Percentiles rank a stretch among this genome's conserved stretches.
Evolutionary conservation across 2,329 filamentous ascomycete genomes (phyloP).

Genomic region (Hortaea werneckii): DNA sequence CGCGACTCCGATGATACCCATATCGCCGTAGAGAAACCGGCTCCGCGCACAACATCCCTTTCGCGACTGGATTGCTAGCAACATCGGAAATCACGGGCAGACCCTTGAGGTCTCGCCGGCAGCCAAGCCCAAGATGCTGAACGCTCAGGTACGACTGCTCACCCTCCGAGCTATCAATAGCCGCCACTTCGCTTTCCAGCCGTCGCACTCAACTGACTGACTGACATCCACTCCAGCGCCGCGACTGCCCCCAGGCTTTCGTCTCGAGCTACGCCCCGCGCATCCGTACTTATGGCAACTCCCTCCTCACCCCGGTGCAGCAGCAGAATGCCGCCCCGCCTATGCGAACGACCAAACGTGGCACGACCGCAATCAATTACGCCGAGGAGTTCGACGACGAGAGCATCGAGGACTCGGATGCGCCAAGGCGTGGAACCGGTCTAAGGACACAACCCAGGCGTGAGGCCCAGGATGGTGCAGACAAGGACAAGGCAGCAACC

Average conservation of each 20-base stretch:
- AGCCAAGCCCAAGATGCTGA: slow-evolving; percentile 10
- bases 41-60: slow-evolving; percentile 2
- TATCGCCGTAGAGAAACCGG: slow-evolving; percentile 6
- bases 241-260: slow-evolving; percentile 58
- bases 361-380: slow-evolving; percentile 94
- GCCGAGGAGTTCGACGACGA: slow-evolving; percentile 91
- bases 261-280: slow-evolving; percentile 86
- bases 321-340: slow-evolving; percentile 58
- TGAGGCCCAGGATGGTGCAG: slow-evolving; percentile 46
- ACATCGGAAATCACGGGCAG: slow-evolving; percentile 1
- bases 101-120: slow-evolving; percentile 7
- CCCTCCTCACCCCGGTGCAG: slow-evolving; percentile 75
- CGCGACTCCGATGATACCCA: slow-evolving; percentile 17
- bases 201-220: too few relatives aligned
- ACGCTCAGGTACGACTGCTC: slow-evolving; percentile 37
- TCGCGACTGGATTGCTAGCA: slow-evolving; percentile 4
- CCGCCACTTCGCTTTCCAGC: too few relatives aligned
- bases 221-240: background rate
- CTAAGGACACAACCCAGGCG: slow-evolving; percentile 61
- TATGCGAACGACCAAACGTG: slow-evolving; percentile 87
- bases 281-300: slow-evolving; percentile 82
- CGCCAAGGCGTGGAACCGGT: slow-evolving; percentile 60
- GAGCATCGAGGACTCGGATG: slow-evolving; percentile 65
- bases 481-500: slow-evolving; percentile 41
- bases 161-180: too few relatives aligned